Base-by-base conservation (phyloP, 1,139 yeast genomes). In the Lodderomyces pseudojiufengensis region DNA sequence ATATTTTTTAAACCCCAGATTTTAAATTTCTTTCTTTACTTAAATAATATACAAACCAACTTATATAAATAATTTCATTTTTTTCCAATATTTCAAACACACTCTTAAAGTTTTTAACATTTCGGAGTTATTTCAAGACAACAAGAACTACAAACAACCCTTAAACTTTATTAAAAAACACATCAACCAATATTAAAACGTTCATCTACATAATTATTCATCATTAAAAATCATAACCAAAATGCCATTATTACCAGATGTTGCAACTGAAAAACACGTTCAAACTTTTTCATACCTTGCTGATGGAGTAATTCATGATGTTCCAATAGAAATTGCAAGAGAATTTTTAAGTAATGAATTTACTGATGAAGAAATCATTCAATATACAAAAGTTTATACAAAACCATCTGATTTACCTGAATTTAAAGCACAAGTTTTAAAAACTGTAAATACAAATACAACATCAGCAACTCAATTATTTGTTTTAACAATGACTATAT, bases 271-370 rank as follows among this genome's bases (percentile, higher is more conserved):
- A 27, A 44, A 45, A n/a, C 63, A 64, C 35, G 33, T 63, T 20
- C 63, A 61, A 16, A 43, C 54, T 8, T 47, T 63, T 30, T 28
- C 55, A 18, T 36, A 43, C 12, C 47, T 70, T 27, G 54, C 65
- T 3, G 75, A 70, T 49, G 71, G 65, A 3, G 40, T 67, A 7
- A 39, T 66, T 35, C 65, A 60, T 38, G 68, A 63, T 22, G 52
- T 63, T 2, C 44, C 60, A 2, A 59, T 65, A 3, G 63, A 59
- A 1, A 40, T 42, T 12, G 46, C 68, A 14, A 54, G 44, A 33
- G 61, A 64, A 2, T 51, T 47, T 29, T 48, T 68, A 26, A 54
- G 52, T 27, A 48, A 50, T 4, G 44, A 44, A 11, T 59, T 66
- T 35, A 61, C 67, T 3, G 40, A 40, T 27, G 64, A 57, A 5